Evolutionary conservation across 805 yeast species (phyloP).

Genomic region (Candida golubevii): DNA sequence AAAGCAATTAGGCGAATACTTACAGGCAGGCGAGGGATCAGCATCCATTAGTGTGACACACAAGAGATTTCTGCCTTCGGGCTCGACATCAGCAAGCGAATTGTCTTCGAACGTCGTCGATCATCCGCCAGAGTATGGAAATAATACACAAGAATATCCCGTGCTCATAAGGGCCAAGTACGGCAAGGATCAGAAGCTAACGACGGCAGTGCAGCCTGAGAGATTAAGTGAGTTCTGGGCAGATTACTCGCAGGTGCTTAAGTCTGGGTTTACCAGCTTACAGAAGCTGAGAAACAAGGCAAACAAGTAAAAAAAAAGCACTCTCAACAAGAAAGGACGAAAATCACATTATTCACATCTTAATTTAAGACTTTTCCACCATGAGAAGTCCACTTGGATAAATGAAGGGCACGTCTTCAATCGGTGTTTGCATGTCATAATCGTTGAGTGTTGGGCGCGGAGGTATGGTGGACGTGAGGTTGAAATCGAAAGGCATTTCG

Average conservation of each 20-base stretch:
- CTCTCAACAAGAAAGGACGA: not conserved
- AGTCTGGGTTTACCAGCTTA: conserved; percentile 40
- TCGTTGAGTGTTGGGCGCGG: conserved; percentile 33
- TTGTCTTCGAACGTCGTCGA: conserved; percentile 32
- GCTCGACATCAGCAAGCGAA: conserved; percentile 21
- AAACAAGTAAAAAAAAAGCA: conserved; percentile 34
- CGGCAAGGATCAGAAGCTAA: conserved; percentile 49
- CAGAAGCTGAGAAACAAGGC: conserved; percentile 72
- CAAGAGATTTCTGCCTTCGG: conserved; percentile 38
- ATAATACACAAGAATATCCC: conserved; percentile 45
- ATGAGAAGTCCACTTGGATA: conserved; percentile 50
- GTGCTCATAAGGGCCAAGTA: conserved; percentile 52
- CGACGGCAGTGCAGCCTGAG: conserved; percentile 65
- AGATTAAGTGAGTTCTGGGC: conserved; percentile 72
- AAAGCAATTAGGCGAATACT: conserved; percentile 15
- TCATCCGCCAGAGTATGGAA: conserved; percentile 13
- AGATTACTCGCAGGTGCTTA: conserved; percentile 64
- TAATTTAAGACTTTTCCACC: conserved; percentile 40
- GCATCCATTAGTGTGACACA: conserved; percentile 59
- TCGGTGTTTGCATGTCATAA: conserved; percentile 27
- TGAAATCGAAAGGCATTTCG: conserved; percentile 26
- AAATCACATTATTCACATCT: not conserved
- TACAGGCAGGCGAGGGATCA: conserved; percentile 30
- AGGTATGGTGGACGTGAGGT: conserved; percentile 35
- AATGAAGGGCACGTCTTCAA: conserved; percentile 57